Evolutionary conservation across 2,329 filamentous ascomycete genomes (phyloP).

Genomic region (Aspergillus aculeatus): DNA sequence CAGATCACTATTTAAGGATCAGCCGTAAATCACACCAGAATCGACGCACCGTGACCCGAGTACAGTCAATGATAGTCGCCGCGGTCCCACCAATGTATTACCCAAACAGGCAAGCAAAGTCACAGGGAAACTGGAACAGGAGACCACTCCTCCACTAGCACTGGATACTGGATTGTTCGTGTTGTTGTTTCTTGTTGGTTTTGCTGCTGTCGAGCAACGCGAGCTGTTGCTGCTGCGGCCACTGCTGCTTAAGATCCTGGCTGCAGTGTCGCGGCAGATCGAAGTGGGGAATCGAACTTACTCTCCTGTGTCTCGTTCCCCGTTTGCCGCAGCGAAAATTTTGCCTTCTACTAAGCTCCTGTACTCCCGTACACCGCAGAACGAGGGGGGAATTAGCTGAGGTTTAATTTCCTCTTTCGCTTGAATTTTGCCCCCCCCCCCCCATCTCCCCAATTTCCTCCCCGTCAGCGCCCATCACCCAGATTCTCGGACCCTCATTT

Average conservation of each 20-base stretch:
- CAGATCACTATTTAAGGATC: conserved; percentile 10
- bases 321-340: conserved; percentile 4
- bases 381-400: conserved; percentile 4
- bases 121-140: neutral
- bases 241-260: conserved; percentile 6
- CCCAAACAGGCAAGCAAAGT: neutral
- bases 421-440: neutral
- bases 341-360: neutral
- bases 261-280: conserved; percentile 17
- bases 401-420: neutral
- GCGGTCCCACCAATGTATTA: conserved; percentile 3
- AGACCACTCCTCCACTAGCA: neutral
- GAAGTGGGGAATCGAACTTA: conserved; percentile 9
- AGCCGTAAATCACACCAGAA: conserved; percentile 6
- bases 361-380: neutral
- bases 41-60: conserved; percentile 2
- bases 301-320: neutral
- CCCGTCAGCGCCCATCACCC: neutral
- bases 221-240: neutral
- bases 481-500: neutral
- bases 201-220: neutral
- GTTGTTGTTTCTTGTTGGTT: no score
- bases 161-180: neutral
- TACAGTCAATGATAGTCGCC: conserved; percentile 7
- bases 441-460: neutral